These are phyloP conservation scores for Plectosphaerella sp. DNA, from an alignment of 2,329 filamentous ascomycete genomes.

Conservation along the genomic window DNA sequence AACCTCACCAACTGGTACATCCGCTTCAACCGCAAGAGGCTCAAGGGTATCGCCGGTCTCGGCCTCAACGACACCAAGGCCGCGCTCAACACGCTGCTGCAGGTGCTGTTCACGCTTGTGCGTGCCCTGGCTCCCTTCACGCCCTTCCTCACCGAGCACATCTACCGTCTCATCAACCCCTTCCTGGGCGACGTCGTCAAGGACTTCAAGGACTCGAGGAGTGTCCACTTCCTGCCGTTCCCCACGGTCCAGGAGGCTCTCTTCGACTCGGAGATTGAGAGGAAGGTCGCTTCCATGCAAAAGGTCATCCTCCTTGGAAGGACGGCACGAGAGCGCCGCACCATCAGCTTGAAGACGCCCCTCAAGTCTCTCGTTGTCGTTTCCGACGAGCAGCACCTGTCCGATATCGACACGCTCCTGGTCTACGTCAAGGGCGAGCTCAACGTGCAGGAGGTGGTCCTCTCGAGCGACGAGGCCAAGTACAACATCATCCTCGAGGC, in stretches of 20 bases:
- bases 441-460: slow-evolving; percentile 79
- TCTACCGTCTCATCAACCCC: slow-evolving; percentile 78
- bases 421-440: slow-evolving; percentile 89
- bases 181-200: slow-evolving; percentile 71
- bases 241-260: slow-evolving; percentile 84
- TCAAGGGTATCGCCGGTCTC: slow-evolving; percentile 84
- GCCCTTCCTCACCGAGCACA: slow-evolving; percentile 91
- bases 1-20: slow-evolving; percentile 99
- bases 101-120: slow-evolving; percentile 85
- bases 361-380: slow-evolving; percentile 87
- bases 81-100: slow-evolving; percentile 89
- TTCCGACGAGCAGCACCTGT: slow-evolving; percentile 77
- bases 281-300: slow-evolving; percentile 87
- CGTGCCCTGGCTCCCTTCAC: slow-evolving; percentile 90
- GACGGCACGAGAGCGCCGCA: slow-evolving; percentile 78
- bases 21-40: slow-evolving; percentile 82
- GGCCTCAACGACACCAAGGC: slow-evolving; percentile 82
- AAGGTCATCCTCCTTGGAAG: slow-evolving; percentile 88
- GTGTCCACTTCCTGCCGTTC: slow-evolving; percentile 89
- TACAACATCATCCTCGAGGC: slow-evolving; percentile 93
- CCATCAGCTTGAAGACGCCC: slow-evolving; percentile 84
- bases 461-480: slow-evolving; percentile 81
- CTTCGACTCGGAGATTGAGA: slow-evolving; percentile 81
- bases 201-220: slow-evolving; percentile 68
- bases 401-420: slow-evolving; percentile 81